These are phyloP conservation scores for Vitis labrusca DNA, from an alignment of 164 flowering plant genomes.

Conservation along the genomic window DNA sequence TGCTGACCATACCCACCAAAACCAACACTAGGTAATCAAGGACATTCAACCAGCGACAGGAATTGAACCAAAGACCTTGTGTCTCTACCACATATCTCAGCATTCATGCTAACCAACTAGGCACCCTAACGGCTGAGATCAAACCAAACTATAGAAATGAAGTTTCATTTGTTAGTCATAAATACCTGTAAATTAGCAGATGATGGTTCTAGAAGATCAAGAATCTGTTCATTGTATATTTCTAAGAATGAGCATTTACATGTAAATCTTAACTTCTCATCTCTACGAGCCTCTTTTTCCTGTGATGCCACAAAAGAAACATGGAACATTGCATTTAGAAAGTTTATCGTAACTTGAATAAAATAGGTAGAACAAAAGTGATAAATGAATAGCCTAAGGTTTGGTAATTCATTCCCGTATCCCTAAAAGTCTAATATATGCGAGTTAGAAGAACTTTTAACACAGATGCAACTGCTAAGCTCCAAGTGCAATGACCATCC, in stretches of 20 bases:
- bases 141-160: no score
- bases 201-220: conserved; percentile 93
- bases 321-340: conserved; percentile 7
- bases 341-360: neutral
- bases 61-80: no score
- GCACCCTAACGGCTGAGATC: no score
- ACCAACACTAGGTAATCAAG: no score
- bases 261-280: conserved; percentile 75
- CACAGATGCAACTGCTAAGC: neutral
- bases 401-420: no score
- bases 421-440: no score
- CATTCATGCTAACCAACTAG: no score
- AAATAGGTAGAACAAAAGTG: neutral
- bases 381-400: neutral
- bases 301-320: conserved; percentile 28
- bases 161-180: neutral
- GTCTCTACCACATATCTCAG: no score
- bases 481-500: neutral
- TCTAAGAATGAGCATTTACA: conserved; percentile 97
- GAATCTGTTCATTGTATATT: conserved; percentile 96
- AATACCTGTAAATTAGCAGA: conserved; percentile 82
- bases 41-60: no score
- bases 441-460: no score
- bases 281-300: conserved; percentile 88
- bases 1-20: no score